These are phyloP conservation scores for Trypanosoma vivax DNA, from an alignment of 208 protist genomes.

Conservation along the genomic window DNA sequence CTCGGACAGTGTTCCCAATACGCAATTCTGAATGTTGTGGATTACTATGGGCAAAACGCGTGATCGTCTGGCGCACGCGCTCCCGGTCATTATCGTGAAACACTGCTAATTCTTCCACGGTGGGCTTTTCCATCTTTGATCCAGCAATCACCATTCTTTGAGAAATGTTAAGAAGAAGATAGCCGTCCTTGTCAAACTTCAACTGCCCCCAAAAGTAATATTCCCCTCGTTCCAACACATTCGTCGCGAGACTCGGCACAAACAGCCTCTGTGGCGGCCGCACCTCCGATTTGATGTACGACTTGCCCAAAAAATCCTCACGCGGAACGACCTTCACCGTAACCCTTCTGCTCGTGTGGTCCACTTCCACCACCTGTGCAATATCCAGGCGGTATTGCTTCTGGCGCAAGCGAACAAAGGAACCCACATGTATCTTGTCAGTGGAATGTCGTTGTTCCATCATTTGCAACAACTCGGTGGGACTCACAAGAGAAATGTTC, in stretches of 20 bases:
- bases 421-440: constrained; percentile 64
- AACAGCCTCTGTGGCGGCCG: constrained; percentile 73
- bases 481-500: constrained; percentile 81
- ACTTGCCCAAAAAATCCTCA: constrained; percentile 80
- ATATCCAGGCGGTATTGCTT: constrained; percentile 79
- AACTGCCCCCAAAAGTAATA: constrained; percentile 77
- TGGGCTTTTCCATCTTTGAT: constrained; percentile 63
- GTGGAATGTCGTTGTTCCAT: constrained; percentile 69
- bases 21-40: constrained; percentile 14
- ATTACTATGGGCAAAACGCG: constrained; percentile 8
- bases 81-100: constrained; percentile 84
- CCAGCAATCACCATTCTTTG: constrained; percentile 57
- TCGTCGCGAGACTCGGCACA: constrained; percentile 51
- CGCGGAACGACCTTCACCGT: constrained; percentile 78
- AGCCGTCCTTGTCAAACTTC: constrained; percentile 82
- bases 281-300: constrained; percentile 66
- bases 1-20: constrained; percentile 75
- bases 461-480: constrained; percentile 84
- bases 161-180: constrained; percentile 75
- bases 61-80: constrained; percentile 56
- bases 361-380: constrained; percentile 66
- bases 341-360: constrained; percentile 48
- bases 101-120: constrained; percentile 73
- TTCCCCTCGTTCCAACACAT: constrained; percentile 47
- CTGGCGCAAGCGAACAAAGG: constrained; percentile 79